phyloP scores from a whole-genome alignment of 1,139 yeast species.

The Debaryomyces sp. region DNA sequence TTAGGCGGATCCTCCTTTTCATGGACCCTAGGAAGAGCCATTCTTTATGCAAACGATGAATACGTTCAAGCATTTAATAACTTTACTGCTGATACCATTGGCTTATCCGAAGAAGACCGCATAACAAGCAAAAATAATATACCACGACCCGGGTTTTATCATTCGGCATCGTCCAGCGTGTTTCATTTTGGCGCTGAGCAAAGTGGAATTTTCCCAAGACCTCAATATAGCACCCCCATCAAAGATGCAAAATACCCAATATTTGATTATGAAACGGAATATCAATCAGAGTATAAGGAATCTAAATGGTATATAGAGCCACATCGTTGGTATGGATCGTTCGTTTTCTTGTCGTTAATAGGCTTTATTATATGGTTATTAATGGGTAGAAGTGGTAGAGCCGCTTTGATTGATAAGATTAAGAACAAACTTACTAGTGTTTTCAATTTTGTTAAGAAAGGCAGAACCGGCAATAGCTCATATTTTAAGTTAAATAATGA shows the following conservation, averaged over 20 bases:
- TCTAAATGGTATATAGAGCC: conserved; percentile 48
- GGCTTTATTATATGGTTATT: conserved; percentile 48
- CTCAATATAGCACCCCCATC: conserved; percentile 35
- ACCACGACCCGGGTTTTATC: conserved; percentile 46
- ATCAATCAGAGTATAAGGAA: conserved; percentile 28
- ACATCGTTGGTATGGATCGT: conserved; percentile 59
- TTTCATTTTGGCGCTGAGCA: conserved; percentile 59
- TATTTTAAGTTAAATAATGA: not conserved
- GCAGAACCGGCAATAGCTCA: not conserved
- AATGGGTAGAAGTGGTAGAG: conserved; percentile 43
- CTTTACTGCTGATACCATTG: conserved; percentile 17
- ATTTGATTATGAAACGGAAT: conserved; percentile 34
- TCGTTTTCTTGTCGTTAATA: conserved; percentile 48
- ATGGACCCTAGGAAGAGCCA: conserved; percentile 85
- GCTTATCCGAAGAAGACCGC: conserved; percentile 4
- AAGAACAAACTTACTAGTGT: conserved; percentile 11
- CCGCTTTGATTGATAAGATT: conserved; percentile 13
- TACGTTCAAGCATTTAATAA: conserved; percentile 43
- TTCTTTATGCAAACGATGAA: conserved; percentile 59
- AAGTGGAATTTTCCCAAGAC: conserved; percentile 46
- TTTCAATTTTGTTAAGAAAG: not conserved
- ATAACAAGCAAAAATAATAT: conserved; percentile 24
- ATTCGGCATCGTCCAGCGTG: conserved; percentile 48
- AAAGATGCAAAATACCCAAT: conserved; percentile 26
- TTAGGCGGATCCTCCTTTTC: conserved; percentile 69